Evolutionary conservation across 2,329 filamentous ascomycete genomes (phyloP).

Genomic region (Arthroderma sp.): DNA sequence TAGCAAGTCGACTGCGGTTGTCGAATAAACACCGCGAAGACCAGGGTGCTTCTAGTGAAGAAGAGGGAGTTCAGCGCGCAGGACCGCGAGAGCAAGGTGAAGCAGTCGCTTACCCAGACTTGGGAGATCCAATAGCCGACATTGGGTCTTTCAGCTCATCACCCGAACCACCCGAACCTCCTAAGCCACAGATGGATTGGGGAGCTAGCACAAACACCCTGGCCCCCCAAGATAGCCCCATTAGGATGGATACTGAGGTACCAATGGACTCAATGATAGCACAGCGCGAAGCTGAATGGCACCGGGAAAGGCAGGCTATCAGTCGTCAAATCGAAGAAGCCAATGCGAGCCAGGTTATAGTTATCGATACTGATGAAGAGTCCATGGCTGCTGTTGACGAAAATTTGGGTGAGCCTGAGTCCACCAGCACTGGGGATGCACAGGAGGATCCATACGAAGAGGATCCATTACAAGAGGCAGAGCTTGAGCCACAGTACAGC

Average conservation of each 20-base stretch:
- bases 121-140: neutral
- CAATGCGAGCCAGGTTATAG: constrained; percentile 30
- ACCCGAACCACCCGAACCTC: constrained; percentile 4
- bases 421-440: too few species aligned
- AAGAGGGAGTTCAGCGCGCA: neutral
- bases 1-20: constrained; percentile 24
- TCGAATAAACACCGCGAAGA: constrained; percentile 1
- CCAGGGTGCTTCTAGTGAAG: too few species aligned
- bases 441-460: too few species aligned
- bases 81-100: neutral
- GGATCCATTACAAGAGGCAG: too few species aligned
- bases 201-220: too few species aligned
- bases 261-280: constrained; percentile 12
- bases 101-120: constrained; percentile 1
- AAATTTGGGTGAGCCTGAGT: too few species aligned
- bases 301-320: constrained; percentile 31
- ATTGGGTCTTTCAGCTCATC: neutral
- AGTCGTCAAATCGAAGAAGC: constrained; percentile 32
- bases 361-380: constrained; percentile 30
- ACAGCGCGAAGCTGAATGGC: constrained; percentile 29
- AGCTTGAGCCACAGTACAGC: too few species aligned
- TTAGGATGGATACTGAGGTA: neutral
- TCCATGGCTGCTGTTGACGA: neutral
- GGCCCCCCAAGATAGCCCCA: too few species aligned
- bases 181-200: too few species aligned